Evolutionary conservation across 495 filamentous ascomycete genomes (phyloP), one percentile per base, ranked within the genome.

Genomic region (Penicillium herquei): DNA sequence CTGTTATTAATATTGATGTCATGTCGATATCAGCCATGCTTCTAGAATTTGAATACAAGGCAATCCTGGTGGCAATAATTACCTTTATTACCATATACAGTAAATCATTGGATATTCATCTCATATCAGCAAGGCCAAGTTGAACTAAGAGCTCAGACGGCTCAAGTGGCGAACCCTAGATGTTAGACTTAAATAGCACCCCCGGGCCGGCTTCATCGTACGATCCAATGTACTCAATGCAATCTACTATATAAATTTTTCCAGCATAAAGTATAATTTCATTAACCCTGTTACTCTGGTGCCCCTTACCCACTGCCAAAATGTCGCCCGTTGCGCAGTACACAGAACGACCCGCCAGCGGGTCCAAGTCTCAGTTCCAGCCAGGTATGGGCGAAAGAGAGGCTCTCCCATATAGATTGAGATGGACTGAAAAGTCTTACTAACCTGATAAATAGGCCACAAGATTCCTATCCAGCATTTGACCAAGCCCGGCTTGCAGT

Each of bases 401-500:
- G 13, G 11, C 8, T 32, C 21, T 16, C 1, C 12, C 8, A 9
- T 6, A 13, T 46, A 12, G 12, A 30, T 39, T 49, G 42, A 41
- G 33, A 46, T 41, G 16, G 1, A 41, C 21, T 46, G 11, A 32
- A 3, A 8, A 7, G 6, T 49, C 12, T 11, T 16, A 17, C 16
- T 7, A 47, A 5, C 44, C 7, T 17, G 21, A 26, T 13, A 16
- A 40, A 41, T 11, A 91, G 89, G 88, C 47, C 84, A 91, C 68
- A 68, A 84, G 54, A 76, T 88, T 49, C 89, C 87, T 5, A 81
- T 92, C 49, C 84, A 88, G 39, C 77, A 87, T 55, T 81, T 90
- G 61, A 68, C 74, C 6, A 81, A 82, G 51, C 91, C 91, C 0
- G 88, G 91, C 6, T 73, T 84, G 39, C 86, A 96, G 65, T 66